Percentiles rank a stretch among this genome's conserved stretches.
These are phyloP conservation scores for Phoma sp. DNA, from an alignment of 2,329 filamentous ascomycete species.

Conservation along the genomic window DNA sequence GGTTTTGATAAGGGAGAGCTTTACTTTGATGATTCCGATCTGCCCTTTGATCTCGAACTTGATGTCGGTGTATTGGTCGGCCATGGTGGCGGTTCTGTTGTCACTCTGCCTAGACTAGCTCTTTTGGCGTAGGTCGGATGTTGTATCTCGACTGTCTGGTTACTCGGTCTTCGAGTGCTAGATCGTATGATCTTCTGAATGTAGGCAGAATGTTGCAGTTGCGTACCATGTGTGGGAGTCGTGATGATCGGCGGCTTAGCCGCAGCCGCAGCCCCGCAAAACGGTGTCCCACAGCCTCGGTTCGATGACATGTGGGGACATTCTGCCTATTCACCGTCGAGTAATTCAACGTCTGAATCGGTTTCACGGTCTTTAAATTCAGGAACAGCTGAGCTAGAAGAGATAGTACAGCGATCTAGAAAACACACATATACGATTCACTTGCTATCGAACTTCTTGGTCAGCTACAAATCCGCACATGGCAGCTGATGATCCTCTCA, in stretches of 20 bases:
- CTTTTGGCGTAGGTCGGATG: not conserved
- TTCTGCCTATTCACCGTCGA: not conserved
- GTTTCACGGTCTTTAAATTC: no score
- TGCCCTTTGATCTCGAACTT: conserved; percentile 52
- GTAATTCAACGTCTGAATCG: not conserved
- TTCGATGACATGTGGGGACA: conserved; percentile 7
- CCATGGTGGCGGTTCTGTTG: conserved; percentile 24
- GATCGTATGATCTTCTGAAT: not conserved
- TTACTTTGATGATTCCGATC: conserved; percentile 57
- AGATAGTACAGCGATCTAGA: no score
- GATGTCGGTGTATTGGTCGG: conserved; percentile 50
- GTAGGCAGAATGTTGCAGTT: not conserved
- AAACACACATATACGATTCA: no score
- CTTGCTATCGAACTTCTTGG: no score
- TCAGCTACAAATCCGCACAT: no score
- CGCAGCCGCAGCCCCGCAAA: conserved; percentile 17
- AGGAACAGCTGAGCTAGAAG: no score
- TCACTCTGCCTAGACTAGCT: not conserved
- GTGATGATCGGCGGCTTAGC: conserved; percentile 7
- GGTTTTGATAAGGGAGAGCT: not conserved
- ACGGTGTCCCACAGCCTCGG: conserved; percentile 16
- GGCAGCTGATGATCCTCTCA: not conserved
- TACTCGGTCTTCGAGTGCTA: not conserved
- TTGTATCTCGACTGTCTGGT: not conserved
- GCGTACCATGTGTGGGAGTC: not conserved